These are phyloP conservation scores for Chlorella sp. DNA, from an alignment of 139 green algal species.

Conservation along the genomic window DNA sequence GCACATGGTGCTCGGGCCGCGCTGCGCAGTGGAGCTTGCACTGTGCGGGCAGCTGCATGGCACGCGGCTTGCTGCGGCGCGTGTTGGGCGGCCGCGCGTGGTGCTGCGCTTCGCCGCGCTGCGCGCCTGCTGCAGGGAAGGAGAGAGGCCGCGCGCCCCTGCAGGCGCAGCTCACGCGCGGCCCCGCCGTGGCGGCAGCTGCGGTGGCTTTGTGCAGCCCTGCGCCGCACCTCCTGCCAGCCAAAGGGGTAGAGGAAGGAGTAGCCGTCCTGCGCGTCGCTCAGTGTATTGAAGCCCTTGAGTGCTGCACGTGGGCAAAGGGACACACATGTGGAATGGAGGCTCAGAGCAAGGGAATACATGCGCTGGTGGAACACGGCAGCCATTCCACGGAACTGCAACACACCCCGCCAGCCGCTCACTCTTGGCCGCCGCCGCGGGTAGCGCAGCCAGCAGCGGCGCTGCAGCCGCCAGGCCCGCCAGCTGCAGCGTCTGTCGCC, in stretches of 20 bases:
- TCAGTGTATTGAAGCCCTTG: conserved; percentile 74
- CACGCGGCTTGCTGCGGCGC: background rate
- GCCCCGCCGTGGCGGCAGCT: too few species aligned
- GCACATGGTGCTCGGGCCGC: too few species aligned
- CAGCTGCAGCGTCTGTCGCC: conserved; percentile 41
- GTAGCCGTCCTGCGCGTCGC: conserved; percentile 91
- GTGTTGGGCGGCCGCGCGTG: too few species aligned
- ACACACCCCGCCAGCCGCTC: background rate
- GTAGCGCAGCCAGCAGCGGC: conserved; percentile 16
- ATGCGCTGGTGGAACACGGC: too few species aligned
- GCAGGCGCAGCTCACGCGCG: too few species aligned
- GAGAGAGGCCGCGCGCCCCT: too few species aligned
- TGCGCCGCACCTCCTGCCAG: conserved; percentile 95
- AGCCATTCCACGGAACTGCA: background rate
- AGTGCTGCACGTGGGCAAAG: conserved; percentile 19
- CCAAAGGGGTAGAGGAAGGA: conserved; percentile 97
- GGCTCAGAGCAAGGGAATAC: background rate
- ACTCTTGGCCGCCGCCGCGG: conserved; percentile 25
- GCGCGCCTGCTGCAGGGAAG: too few species aligned
- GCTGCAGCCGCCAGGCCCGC: conserved; percentile 1
- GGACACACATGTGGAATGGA: background rate
- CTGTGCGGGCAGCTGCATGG: too few species aligned
- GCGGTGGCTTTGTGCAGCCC: too few species aligned
- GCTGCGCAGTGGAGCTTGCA: too few species aligned
- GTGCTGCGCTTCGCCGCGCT: too few species aligned